Evolutionary conservation across 345 rosid genomes (phyloP), one percentile per base, ranked within the genome.

Genomic region (Mercurialis annua): DNA sequence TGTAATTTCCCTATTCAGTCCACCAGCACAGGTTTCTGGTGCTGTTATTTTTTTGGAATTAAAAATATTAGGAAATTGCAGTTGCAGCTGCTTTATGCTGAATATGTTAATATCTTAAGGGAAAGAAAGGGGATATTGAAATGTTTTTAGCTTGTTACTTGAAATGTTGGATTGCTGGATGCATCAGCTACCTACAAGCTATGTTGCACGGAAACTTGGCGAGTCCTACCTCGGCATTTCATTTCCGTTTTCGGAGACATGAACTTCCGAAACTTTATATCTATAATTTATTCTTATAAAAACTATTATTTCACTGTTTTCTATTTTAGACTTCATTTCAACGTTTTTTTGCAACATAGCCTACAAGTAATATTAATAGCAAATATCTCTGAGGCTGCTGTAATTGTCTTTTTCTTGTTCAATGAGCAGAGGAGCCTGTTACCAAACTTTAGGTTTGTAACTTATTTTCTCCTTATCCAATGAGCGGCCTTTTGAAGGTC

Each of bases 81-180:
- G 55, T n/a, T 4, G 24, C 24, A 8, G 55, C 55, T 50, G 59
- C 16, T 52, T 1, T 30, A 10, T 38, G 7, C 23, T 20, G 34
- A 51, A 23, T 53, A 24, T 10, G 26, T 50, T 46, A 62, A 31
- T 17, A 23, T 38, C 26, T 62, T 1, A 16, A 20, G 43, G 29
- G 40, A 27, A 57, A 56, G 20, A 27, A n/a, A 3, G 17, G 27
- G n/a, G 20, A 47, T 31, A 2, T 4, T 49, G 50, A 50, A n/a
- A 48, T 12, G n/a, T 27, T 31, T 65, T 34, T 17, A 48, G 46
- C 44, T 49, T 49, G 67, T 31, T 31, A 50, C 21, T 64, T 27
- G 31, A 49, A 49, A 52, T 50, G 23, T 38, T 33, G 21, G 27
- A 50, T 50, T 50, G 21, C 55, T 50, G 5, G 5, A 50, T 50